These are phyloP conservation scores for Calonectria pauciramosa DNA, from an alignment of 2,329 filamentous ascomycete genomes.

Conservation along the genomic window DNA sequence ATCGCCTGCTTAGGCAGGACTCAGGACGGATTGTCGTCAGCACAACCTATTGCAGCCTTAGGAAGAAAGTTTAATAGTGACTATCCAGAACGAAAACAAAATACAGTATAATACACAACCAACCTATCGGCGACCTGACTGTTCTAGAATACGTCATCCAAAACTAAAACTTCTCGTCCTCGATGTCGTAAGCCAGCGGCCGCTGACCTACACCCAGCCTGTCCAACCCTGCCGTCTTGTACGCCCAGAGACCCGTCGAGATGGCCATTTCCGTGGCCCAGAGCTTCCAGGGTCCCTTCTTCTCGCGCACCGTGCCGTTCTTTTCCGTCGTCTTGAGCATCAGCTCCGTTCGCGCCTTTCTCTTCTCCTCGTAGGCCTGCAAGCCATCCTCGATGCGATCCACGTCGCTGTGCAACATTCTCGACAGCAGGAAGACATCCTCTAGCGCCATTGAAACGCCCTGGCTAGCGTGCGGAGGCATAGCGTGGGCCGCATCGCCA, in stretches of 20 bases:
- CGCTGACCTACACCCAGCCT: neutral
- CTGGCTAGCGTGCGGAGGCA: neutral
- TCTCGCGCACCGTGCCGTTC: slow-evolving; percentile 1
- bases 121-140: neutral
- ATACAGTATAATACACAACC: neutral
- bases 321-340: neutral
- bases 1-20: neutral
- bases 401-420: neutral
- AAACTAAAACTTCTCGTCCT: neutral
- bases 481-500: neutral
- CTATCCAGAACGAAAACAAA: neutral
- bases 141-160: neutral
- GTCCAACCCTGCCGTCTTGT: neutral
- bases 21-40: neutral
- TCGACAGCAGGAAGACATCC: neutral
- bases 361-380: neutral
- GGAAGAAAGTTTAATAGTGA: neutral
- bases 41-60: neutral
- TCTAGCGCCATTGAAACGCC: neutral
- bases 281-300: neutral
- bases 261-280: neutral
- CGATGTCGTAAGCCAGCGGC: neutral
- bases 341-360: neutral
- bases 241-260: neutral
- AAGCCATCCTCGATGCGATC: neutral